Percentiles rank a stretch among this genome's conserved stretches.
phyloP scores from a whole-genome alignment of 164 flowering plant species.

The Taxillus chinensis region DNA sequence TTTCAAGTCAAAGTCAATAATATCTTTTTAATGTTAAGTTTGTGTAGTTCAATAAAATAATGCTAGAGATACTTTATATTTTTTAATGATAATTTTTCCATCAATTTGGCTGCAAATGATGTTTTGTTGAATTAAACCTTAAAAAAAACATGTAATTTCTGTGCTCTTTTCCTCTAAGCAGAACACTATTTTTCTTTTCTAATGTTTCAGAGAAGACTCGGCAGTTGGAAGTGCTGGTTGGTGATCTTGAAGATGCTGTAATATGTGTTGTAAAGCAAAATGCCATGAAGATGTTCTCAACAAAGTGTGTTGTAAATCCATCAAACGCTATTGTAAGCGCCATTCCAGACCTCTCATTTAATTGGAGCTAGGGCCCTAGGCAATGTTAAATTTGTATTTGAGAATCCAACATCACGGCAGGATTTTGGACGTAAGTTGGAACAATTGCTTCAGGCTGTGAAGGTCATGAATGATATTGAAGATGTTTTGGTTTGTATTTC shows the following conservation, averaged over 20 bases:
- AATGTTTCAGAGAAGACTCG: slow-evolving; percentile 41
- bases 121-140: no score
- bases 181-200: neutral
- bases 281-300: slow-evolving; percentile 16
- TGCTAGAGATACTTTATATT: no score
- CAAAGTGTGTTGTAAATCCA: slow-evolving; percentile 13
- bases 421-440: slow-evolving; percentile 30
- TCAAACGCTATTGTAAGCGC: slow-evolving; percentile 15
- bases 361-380: neutral
- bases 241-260: slow-evolving; percentile 68
- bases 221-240: slow-evolving; percentile 55
- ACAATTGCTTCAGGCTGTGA: slow-evolving; percentile 29
- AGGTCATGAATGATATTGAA: slow-evolving; percentile 33
- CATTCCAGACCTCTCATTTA: neutral
- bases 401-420: slow-evolving; percentile 20
- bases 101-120: no score
- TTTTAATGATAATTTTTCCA: no score
- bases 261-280: slow-evolving; percentile 22
- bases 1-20: no score
- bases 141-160: neutral
- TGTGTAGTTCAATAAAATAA: no score
- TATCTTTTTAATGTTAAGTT: no score
- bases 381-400: neutral
- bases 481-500: slow-evolving; percentile 19
- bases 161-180: neutral